Evolutionary conservation across 371 early-diverging fungal genomes (phyloP), one percentile per base, ranked within the genome.

Genomic region (Mucor irregularis): DNA sequence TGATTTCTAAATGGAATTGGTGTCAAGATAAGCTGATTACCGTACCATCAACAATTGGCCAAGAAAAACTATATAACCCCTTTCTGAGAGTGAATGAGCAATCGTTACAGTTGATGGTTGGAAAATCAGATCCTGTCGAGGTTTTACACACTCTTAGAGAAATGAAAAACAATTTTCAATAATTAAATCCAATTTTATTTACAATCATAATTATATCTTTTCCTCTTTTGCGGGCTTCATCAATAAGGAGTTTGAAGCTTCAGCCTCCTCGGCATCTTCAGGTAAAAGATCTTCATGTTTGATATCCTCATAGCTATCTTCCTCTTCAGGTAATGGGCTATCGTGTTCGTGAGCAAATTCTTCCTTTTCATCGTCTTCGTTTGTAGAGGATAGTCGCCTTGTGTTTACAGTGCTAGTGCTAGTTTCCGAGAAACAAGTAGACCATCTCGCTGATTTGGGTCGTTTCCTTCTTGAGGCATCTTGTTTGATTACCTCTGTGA

Each of bases 21-120:
- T 74, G 78, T 52, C 79, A 83, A 43, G 53, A 62, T 16, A 70
- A 66, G 37, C 19, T 58, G 2, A 68, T 73, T 38, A 92, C 95
- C 1, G 87, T 96, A 11, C 95, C 97, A 7, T 87, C 90, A 28
- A 92, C 93, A 0, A 91, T 96, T 64, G 93, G 81, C 11, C 90
- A 91, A 49, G 96, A 97, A 60, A 74, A 85, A 47, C 64, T 80
- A 44, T 87, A 84, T 66, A 97, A 97, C 54, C 95, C 95, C 2
- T 97, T 95, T 61, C 71, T 97, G 74, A 82, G 97, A 25, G 89
- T 92, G 44, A 72, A 76, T 35, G 85, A 89, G 49, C 87, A 90
- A 2, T 63, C 83, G 1, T 58, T 91, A n/a, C 86, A 90, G 60
- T 62, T 73, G 42, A 76, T 81, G 31, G 80, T 83, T 0, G 85